Conservation (phyloP, 1,284 basidiomycete species). For the Filobasidium uniguttulatum region DNA sequence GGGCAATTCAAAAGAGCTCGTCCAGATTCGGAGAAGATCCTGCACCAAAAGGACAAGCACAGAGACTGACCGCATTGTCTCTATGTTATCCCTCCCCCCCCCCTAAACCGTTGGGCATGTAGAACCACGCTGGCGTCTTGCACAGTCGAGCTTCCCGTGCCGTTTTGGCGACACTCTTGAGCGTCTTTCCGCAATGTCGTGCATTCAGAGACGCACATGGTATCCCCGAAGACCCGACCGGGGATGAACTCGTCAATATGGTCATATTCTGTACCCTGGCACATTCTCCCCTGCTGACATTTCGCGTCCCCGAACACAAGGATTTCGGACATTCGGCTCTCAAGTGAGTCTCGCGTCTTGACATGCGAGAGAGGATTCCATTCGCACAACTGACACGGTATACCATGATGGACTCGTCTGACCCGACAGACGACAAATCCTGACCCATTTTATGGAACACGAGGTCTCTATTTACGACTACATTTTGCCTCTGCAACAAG, state of each 20-base stretch:
- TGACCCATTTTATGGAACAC: conserved; percentile 5
- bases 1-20: neutral
- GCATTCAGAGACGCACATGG: conserved; percentile 55
- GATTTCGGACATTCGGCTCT: conserved; percentile 27
- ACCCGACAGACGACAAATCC: too few relatives aligned
- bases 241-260: conserved; percentile 56
- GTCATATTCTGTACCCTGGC: conserved; percentile 59
- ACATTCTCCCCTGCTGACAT: conserved; percentile 47
- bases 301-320: conserved; percentile 43
- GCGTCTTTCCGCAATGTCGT: conserved; percentile 59
- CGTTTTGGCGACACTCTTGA: conserved; percentile 53
- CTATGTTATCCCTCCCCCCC: too few relatives aligned
- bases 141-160: conserved; percentile 50
- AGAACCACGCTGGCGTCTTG: conserved; percentile 62
- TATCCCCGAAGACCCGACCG: conserved; percentile 26
- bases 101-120: conserved; percentile 2
- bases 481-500: too few relatives aligned
- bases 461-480: too few relatives aligned
- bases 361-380: neutral
- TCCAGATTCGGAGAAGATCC: too few relatives aligned
- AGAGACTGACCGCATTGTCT: too few relatives aligned
- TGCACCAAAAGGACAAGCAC: too few relatives aligned
- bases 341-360: conserved; percentile 6
- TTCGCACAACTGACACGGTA: neutral
- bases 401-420: too few relatives aligned